phyloP scores from a whole-genome alignment of 2,329 filamentous ascomycete species.

The Penicillium sp. region DNA sequence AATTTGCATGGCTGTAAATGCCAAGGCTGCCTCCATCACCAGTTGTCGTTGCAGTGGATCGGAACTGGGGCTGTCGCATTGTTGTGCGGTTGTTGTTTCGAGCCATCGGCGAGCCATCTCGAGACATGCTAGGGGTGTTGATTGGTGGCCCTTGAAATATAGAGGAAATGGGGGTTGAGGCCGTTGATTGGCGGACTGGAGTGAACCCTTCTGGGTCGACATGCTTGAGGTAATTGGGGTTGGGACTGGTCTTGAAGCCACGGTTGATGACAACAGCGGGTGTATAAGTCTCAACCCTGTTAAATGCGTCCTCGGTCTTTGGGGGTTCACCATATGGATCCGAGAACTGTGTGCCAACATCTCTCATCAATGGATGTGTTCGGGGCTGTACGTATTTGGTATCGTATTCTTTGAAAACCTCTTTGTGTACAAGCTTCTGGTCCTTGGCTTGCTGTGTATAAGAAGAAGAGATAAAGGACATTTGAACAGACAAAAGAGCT shows the following conservation, averaged over 20 bases:
- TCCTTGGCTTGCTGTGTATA: constrained; percentile 88
- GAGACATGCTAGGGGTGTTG: constrained; percentile 46
- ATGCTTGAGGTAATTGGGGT: constrained; percentile 73
- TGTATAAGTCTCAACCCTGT: constrained; percentile 62
- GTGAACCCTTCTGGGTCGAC: constrained; percentile 64
- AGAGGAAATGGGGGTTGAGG: constrained; percentile 43
- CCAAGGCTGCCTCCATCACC: constrained; percentile 76
- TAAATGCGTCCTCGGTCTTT: constrained; percentile 45
- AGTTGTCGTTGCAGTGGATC: constrained; percentile 41
- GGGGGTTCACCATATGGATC: constrained; percentile 38
- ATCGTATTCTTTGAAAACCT: constrained; percentile 94
- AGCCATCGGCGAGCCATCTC: constrained; percentile 49
- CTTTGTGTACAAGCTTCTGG: constrained; percentile 76
- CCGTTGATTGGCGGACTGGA: constrained; percentile 40
- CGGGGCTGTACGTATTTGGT: constrained; percentile 91
- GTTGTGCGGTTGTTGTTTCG: constrained; percentile 40
- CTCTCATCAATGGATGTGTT: constrained; percentile 74
- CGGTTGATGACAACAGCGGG: constrained; percentile 66
- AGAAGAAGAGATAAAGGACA: constrained; percentile 68
- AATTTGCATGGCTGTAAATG: constrained; percentile 74
- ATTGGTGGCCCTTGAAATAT: constrained; percentile 31
- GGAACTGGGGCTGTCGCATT: constrained; percentile 57
- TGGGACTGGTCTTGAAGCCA: constrained; percentile 77
- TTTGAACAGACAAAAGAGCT: constrained; percentile 70
- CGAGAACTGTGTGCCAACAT: constrained; percentile 76